Conservation (phyloP, 2,329 filamentous ascomycete genomes). For the Fusarium goolgardi region DNA sequence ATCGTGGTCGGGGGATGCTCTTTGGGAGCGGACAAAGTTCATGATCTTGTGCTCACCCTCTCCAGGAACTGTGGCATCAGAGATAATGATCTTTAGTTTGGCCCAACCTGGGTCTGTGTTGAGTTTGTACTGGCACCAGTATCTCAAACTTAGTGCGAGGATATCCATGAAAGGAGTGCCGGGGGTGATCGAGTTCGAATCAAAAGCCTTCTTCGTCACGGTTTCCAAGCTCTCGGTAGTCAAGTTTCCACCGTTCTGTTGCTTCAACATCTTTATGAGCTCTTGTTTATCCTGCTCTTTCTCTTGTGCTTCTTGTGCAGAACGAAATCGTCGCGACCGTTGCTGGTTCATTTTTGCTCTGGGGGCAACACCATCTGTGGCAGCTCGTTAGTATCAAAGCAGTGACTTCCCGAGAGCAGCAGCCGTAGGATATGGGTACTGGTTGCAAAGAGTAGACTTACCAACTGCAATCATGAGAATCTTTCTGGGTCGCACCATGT, state of each 20-base stretch:
- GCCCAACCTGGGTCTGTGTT: conserved; percentile 97
- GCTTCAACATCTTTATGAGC: conserved; percentile 83
- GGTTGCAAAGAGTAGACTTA: conserved; percentile 56
- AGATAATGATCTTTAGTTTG: conserved; percentile 97
- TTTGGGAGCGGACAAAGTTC: conserved; percentile 95
- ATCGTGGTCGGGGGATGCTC: conserved; percentile 88
- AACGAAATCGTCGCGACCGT: conserved; percentile 92
- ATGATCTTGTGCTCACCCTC: conserved; percentile 99
- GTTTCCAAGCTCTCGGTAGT: conserved; percentile 71
- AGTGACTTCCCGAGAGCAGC: not conserved
- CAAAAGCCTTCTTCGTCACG: conserved; percentile 89
- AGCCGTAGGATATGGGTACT: not conserved
- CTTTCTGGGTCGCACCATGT: conserved; percentile 97
- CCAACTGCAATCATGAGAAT: conserved; percentile 97
- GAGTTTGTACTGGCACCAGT: conserved; percentile 97
- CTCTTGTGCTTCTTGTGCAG: conserved; percentile 92
- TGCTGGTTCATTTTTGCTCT: conserved; percentile 99
- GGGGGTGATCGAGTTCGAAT: conserved; percentile 87
- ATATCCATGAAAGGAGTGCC: conserved; percentile 99
- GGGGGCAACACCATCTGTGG: conserved; percentile 89
- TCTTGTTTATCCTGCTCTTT: conserved; percentile 93
- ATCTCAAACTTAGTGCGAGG: conserved; percentile 86
- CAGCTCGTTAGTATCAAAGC: conserved; percentile 44
- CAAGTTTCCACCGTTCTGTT: conserved; percentile 75
- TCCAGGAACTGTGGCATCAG: conserved; percentile 95